A percentile compares a stretch with the other conserved stretches of the same genome.
These are phyloP conservation scores for Wickerhamiella azyma DNA, from an alignment of 805 yeast species.

Conservation along the genomic window DNA sequence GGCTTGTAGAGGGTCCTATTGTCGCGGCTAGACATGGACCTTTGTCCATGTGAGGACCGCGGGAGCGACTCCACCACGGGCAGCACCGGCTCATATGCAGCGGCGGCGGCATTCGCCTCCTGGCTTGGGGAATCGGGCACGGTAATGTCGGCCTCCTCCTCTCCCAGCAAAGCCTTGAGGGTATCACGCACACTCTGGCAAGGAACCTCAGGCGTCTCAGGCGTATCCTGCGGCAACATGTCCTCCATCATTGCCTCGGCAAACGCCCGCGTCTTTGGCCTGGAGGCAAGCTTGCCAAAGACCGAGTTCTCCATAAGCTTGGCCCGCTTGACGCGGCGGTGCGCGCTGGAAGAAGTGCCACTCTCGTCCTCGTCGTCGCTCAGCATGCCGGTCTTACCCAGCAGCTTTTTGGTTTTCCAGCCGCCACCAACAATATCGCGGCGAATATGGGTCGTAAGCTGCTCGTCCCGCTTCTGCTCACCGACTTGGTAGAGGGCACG, in stretches of 20 bases:
- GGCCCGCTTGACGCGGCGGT: not conserved
- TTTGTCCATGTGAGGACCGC: not conserved
- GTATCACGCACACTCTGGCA: not conserved
- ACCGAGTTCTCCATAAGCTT: not conserved
- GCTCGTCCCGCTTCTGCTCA: conserved; percentile 5
- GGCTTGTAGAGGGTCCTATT: not conserved
- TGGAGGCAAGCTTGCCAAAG: not conserved
- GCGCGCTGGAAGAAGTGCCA: not conserved
- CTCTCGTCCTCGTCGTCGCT: conserved; percentile 3
- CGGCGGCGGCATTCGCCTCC: not conserved
- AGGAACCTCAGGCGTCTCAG: not conserved
- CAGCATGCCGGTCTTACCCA: conserved; percentile 3
- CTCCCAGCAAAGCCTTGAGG: not conserved
- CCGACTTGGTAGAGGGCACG: not conserved
- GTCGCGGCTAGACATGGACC: not conserved
- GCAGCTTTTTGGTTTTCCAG: conserved; percentile 5
- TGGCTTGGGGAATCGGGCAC: not conserved
- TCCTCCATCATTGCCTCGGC: conserved; percentile 4
- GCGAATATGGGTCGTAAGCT: not conserved
- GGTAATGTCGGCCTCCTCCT: not conserved
- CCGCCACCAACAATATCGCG: conserved; percentile 3
- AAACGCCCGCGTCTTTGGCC: conserved; percentile 1
- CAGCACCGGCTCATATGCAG: not conserved
- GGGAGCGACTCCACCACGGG: not conserved
- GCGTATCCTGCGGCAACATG: not conserved